These are phyloP conservation scores for Juncus effusus DNA, from an alignment of 176 grass and related monocot genomes.

Conservation along the genomic window DNA sequence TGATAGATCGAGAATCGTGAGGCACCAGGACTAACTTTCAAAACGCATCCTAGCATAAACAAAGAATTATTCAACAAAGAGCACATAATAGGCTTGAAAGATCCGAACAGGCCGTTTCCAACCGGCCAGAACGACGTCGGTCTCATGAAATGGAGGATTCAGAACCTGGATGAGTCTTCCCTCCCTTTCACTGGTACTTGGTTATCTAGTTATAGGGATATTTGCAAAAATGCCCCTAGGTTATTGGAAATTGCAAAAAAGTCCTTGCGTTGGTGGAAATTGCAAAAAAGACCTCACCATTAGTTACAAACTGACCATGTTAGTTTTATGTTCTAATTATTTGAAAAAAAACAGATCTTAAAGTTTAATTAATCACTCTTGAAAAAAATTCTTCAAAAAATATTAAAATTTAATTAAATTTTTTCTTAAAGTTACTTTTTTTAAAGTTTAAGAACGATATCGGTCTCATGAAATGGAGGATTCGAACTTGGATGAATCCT, in stretches of 20 bases:
- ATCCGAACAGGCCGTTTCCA: conserved; percentile 80
- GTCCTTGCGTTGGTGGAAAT: too few relatives aligned
- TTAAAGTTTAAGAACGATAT: conserved; percentile 94
- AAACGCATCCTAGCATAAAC: conserved; percentile 74
- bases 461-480: conserved; percentile 87
- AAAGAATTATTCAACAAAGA: conserved; percentile 76
- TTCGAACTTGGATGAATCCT: conserved; percentile 66
- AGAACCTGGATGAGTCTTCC: conserved; percentile 64
- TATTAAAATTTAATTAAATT: too few relatives aligned
- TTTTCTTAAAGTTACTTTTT: too few relatives aligned
- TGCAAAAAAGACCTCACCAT: too few relatives aligned
- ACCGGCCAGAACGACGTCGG: conserved; percentile 87
- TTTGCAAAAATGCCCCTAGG: conserved; percentile 1
- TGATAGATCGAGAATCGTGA: conserved; percentile 76
- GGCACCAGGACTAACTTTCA: conserved; percentile 70
- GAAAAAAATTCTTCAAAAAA: too few relatives aligned
- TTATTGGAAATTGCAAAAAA: too few relatives aligned
- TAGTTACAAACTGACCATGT: too few relatives aligned
- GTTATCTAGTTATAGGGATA: conserved; percentile 2
- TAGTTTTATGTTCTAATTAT: too few relatives aligned
- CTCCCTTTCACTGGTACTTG: conserved; percentile 63
- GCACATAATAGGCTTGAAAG: conserved; percentile 73
- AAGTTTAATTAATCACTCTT: too few relatives aligned
- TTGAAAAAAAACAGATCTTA: too few relatives aligned
- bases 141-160: conserved; percentile 91